Evolutionary conservation across 2,329 filamentous ascomycete genomes (phyloP).

Genomic region (Epichloe gansuensis): DNA sequence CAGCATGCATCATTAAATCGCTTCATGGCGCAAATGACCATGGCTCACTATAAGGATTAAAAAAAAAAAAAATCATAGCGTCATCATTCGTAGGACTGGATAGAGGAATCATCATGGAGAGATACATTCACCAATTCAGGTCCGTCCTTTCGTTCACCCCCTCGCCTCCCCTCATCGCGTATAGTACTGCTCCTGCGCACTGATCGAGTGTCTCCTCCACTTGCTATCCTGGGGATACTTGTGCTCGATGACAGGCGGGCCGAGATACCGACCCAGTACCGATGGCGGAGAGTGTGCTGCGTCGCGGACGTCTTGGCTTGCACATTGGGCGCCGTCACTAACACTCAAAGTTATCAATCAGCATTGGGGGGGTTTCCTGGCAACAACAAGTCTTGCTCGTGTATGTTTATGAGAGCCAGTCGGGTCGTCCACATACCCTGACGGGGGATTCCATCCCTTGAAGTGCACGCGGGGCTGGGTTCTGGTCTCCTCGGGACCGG

Average conservation of each 20-base stretch:
- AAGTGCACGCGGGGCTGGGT: background rate
- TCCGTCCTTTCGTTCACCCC: background rate
- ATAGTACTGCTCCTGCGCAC: slow-evolving; percentile 20
- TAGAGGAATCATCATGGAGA: background rate
- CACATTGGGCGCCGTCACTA: background rate
- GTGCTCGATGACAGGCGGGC: slow-evolving; percentile 17
- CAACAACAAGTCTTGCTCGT: no score
- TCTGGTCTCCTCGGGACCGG: slow-evolving; percentile 1
- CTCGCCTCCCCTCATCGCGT: slow-evolving; percentile 6
- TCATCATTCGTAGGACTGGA: background rate
- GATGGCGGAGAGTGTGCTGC: slow-evolving; percentile 16
- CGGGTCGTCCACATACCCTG: background rate
- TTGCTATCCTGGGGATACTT: slow-evolving; percentile 18
- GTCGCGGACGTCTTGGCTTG: slow-evolving; percentile 8
- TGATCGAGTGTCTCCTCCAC: slow-evolving; percentile 15
- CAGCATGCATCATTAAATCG: no score
- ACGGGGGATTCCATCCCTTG: background rate
- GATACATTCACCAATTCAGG: background rate
- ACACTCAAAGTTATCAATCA: background rate
- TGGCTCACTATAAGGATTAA: background rate
- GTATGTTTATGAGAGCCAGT: no score
- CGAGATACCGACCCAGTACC: slow-evolving; percentile 12
- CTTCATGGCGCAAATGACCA: no score
- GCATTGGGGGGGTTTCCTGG: background rate
- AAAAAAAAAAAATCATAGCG: background rate